A percentile compares a stretch with the other conserved stretches of the same genome.
phyloP scores from a whole-genome alignment of 305 asterid species.

The Fraxinus nigra region DNA sequence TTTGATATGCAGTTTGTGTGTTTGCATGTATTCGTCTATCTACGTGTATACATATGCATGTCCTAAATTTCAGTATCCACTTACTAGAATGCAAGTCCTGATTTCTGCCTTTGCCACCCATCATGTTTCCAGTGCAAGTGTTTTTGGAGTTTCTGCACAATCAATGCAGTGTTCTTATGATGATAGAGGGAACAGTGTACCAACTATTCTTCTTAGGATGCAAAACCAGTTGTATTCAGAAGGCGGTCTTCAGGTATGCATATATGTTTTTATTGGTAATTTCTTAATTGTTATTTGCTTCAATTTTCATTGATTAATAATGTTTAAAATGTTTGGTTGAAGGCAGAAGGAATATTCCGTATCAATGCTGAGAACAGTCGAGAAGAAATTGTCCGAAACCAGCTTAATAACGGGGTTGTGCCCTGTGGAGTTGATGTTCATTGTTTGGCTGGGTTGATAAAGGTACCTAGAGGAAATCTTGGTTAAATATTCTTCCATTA shows the following conservation, averaged over 20 bases:
- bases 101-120: neutral
- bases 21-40: neutral
- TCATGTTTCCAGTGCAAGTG: slow-evolving; percentile 52
- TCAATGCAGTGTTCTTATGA: slow-evolving; percentile 86
- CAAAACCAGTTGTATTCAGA: slow-evolving; percentile 63
- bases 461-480: slow-evolving; percentile 36
- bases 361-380: slow-evolving; percentile 73
- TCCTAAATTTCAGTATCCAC: neutral
- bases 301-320: neutral
- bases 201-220: slow-evolving; percentile 73
- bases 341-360: slow-evolving; percentile 91
- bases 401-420: slow-evolving; percentile 62
- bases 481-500: neutral
- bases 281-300: neutral
- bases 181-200: slow-evolving; percentile 74
- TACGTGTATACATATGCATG: neutral
- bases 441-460: slow-evolving; percentile 77
- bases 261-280: neutral
- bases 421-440: slow-evolving; percentile 77
- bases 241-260: slow-evolving; percentile 67
- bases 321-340: slow-evolving; percentile 12
- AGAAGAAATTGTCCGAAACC: slow-evolving; percentile 57
- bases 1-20: neutral
- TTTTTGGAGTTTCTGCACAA: slow-evolving; percentile 80
- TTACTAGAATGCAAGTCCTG: neutral